Conservation (phyloP, 345 rosid genomes). For the Citrus sinensis region DVS_A1.0 CM039165.1:32291001-32291500, state of each 20-base stretch:
- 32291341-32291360: constrained; percentile 11
- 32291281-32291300: background rate
- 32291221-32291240: background rate
- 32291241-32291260: background rate
- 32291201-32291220: background rate
- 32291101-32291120: constrained; percentile 98
- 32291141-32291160: constrained; percentile 99
- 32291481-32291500: constrained; percentile 99
- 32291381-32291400: background rate
- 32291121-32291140: constrained; percentile 99
- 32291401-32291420: constrained; percentile 67
- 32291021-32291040: constrained; percentile 68
- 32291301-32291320: background rate
- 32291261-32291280: background rate
- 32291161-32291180: constrained; percentile 82
- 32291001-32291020: constrained; percentile 77
- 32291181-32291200: constrained; percentile 3
- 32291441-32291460: constrained; percentile 99
- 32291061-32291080: constrained; percentile 93
- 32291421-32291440: constrained; percentile 95
- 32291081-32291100: constrained; percentile 98
- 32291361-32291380: background rate
- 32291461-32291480: constrained; percentile 99
- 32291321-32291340: background rate
- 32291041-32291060: constrained; percentile 83